Evolutionary conservation across 306 rosid species (phyloP).

Genomic region (Lupinus albus): DNA sequence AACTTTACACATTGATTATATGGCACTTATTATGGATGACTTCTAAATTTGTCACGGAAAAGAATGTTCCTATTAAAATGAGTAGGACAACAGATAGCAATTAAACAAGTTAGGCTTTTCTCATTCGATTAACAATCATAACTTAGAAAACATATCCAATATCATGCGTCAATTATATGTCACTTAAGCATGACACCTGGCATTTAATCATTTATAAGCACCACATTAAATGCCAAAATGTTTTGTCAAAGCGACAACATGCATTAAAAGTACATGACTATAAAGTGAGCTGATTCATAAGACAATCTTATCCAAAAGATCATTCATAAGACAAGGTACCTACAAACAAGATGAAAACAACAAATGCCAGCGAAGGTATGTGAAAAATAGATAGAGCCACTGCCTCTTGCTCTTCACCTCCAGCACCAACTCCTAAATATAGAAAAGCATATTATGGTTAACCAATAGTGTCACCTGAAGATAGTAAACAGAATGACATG

Average conservation of each 20-base stretch:
- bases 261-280: slow-evolving; percentile 21
- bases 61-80: slow-evolving; percentile 12
- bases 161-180: slow-evolving; percentile 17
- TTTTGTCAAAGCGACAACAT: background rate
- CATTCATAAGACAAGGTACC: slow-evolving; percentile 68
- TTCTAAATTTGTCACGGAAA: background rate
- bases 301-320: slow-evolving; percentile 41
- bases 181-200: slow-evolving; percentile 10
- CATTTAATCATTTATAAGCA: slow-evolving; percentile 11
- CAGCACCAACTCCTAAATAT: slow-evolving; percentile 85
- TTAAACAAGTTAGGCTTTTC: slow-evolving; percentile 20
- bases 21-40: background rate
- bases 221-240: background rate
- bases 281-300: slow-evolving; percentile 48
- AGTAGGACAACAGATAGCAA: slow-evolving; percentile 1
- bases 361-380: slow-evolving; percentile 71
- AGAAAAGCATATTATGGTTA: slow-evolving; percentile 21
- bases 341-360: slow-evolving; percentile 84
- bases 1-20: background rate
- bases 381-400: slow-evolving; percentile 69
- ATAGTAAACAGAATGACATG: slow-evolving; percentile 12
- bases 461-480: background rate
- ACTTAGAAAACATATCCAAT: background rate
- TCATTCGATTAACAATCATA: slow-evolving; percentile 13
- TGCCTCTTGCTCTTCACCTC: slow-evolving; percentile 84